Evolutionary conservation across 1,284 basidiomycete species (phyloP), one percentile per base, ranked within the genome.

Genomic region (Singerocomus rubriflavus): DNA sequence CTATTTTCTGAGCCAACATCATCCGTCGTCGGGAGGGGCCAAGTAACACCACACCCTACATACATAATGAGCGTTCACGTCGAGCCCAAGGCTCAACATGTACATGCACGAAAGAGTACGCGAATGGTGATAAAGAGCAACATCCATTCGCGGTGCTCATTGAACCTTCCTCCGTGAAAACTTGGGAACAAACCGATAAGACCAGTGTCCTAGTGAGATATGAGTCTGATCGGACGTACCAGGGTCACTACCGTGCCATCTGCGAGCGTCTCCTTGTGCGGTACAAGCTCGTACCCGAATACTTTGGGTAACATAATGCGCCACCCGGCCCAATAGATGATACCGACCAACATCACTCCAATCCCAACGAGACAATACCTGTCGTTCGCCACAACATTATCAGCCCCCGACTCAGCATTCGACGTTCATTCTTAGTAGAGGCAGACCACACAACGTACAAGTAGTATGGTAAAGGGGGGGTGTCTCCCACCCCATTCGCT

Each of bases 281-380:
- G 75, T 1, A 75, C 65, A 42, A 80, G 71, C 47, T 71, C 65
- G 58, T 82, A 82, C 5, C 74, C 68, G 43, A 80, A 77, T 10
- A 79, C 59, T 14, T 66, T 64, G 1, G 82, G 82, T 9, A 83
- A 58, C 2, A 77, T 21, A 38, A 80, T 52, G 0, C 77, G 72
- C 80, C 81, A 82, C 9, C 61, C 65, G 0, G 74, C 74, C 83
- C 82, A 84, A 62, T 82, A 84, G 0, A 74, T 31, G 1, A 77
- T 70, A 10, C 78, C 82, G 7, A 59, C 27, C 0, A 71, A 40
- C 68, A 82, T 69, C 48, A 82, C 61, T 0, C 59, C 77, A 50
- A 82, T 81, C 5, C 78, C 80, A 6, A 82, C 77, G 3, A 83
- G 67, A 53, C 77, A 79, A 61, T 82, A 80, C 48, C 78, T 79